These are phyloP conservation scores for Otatea glauca DNA, from an alignment of 176 grass and related monocot species.

Conservation along the genomic window DNA sequence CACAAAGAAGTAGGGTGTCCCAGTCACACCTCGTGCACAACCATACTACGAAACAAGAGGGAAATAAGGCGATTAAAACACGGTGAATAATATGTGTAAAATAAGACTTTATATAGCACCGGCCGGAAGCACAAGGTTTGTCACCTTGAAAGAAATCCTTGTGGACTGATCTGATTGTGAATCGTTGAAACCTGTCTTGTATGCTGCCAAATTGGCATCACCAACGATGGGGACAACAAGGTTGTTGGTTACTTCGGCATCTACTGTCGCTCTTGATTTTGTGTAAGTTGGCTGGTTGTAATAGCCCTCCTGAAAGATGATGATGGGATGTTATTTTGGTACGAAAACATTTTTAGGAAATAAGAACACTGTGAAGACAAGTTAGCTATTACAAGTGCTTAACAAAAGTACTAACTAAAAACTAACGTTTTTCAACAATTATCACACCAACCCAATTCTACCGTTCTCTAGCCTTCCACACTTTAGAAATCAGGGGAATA, in stretches of 20 bases:
- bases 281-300: conserved; percentile 78
- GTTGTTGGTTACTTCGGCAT: conserved; percentile 52
- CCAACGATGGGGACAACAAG: conserved; percentile 57
- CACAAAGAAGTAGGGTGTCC: conserved; percentile 85
- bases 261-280: conserved; percentile 57
- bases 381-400: neutral
- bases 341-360: neutral
- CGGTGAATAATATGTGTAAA: neutral
- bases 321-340: neutral
- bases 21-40: conserved; percentile 83
- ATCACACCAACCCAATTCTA: too few relatives aligned
- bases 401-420: too few relatives aligned
- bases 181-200: conserved; percentile 68
- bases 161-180: conserved; percentile 61
- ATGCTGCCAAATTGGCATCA: conserved; percentile 46
- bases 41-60: conserved; percentile 55
- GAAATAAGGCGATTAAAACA: neutral
- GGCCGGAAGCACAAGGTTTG: neutral
- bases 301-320: conserved; percentile 69
- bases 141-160: conserved; percentile 93
- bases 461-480: too few relatives aligned
- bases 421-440: too few relatives aligned
- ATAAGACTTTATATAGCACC: neutral
- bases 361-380: neutral
- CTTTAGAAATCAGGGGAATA: too few relatives aligned